These are phyloP conservation scores for Mycosarcoma maydis DNA, from an alignment of 1,284 basidiomycete genomes.

Conservation along the genomic window DNA sequence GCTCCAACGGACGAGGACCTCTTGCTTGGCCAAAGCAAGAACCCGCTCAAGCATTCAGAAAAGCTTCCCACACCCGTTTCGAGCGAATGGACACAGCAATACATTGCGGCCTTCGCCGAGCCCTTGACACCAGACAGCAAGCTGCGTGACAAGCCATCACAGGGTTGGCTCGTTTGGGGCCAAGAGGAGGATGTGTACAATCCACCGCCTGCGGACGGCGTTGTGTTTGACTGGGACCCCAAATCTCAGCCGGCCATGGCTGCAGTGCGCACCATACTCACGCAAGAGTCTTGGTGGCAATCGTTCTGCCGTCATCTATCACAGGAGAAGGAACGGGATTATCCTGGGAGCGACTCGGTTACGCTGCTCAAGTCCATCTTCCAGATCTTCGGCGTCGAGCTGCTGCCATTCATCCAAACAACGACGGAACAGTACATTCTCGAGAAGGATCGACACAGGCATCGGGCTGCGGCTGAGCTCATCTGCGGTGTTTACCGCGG, in stretches of 20 bases:
- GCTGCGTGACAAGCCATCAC: slow-evolving; percentile 81
- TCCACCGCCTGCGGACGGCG: slow-evolving; percentile 70
- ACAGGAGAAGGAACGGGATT: slow-evolving; percentile 63
- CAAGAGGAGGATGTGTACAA: slow-evolving; percentile 77
- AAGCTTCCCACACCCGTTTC: slow-evolving; percentile 54
- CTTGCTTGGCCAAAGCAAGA: slow-evolving; percentile 81
- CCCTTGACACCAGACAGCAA: slow-evolving; percentile 67
- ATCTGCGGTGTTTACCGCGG: slow-evolving; percentile 79
- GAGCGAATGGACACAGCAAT: slow-evolving; percentile 72
- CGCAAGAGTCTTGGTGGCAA: slow-evolving; percentile 74
- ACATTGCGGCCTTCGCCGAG: slow-evolving; percentile 70
- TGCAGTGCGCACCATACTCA: slow-evolving; percentile 72
- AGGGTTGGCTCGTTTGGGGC: slow-evolving; percentile 88
- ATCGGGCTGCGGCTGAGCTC: slow-evolving; percentile 88
- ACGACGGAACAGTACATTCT: slow-evolving; percentile 76
- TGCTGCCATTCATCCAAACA: slow-evolving; percentile 72
- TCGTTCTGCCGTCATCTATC: slow-evolving; percentile 65
- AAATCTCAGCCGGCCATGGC: slow-evolving; percentile 74
- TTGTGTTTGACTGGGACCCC: slow-evolving; percentile 75
- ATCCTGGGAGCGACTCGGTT: slow-evolving; percentile 66
- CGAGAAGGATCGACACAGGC: slow-evolving; percentile 83
- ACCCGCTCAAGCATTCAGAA: slow-evolving; percentile 74
- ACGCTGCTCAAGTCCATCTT: slow-evolving; percentile 70
- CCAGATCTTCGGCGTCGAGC: slow-evolving; percentile 72
- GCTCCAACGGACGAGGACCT: slow-evolving; percentile 76